Conservation (phyloP, 2,329 filamentous ascomycete genomes). For the Coccinonectria pachysandricola region DNA sequence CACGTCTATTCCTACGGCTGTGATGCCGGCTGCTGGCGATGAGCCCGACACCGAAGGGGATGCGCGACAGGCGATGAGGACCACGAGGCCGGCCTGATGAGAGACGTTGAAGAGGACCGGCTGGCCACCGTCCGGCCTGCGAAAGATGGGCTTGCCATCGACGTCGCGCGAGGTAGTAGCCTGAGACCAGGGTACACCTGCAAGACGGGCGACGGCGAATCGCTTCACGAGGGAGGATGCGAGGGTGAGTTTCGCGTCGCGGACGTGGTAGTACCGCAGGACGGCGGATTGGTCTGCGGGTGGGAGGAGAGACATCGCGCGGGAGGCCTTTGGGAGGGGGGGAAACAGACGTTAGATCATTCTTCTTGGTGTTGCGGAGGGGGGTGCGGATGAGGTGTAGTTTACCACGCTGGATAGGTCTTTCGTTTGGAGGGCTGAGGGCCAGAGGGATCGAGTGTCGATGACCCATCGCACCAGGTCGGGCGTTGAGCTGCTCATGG, state of each 20-base stretch:
- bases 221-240: slow-evolving; percentile 66
- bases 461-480: slow-evolving; percentile 50
- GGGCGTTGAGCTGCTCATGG: slow-evolving; percentile 14
- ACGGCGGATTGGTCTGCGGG: slow-evolving; percentile 46
- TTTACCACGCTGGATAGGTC: slow-evolving; percentile 37
- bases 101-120: slow-evolving; percentile 62
- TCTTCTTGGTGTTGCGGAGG: too few relatives aligned
- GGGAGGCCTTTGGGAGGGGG: slow-evolving; percentile 34
- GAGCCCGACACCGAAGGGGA: slow-evolving; percentile 18
- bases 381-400: slow-evolving; percentile 1
- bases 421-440: slow-evolving; percentile 36
- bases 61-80: slow-evolving; percentile 40
- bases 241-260: slow-evolving; percentile 66
- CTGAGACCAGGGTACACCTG: slow-evolving; percentile 49
- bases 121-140: slow-evolving; percentile 36
- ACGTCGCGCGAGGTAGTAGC: slow-evolving; percentile 46
- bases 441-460: slow-evolving; percentile 50
- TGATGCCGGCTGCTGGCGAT: too few relatives aligned
- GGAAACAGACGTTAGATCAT: too few relatives aligned
- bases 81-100: slow-evolving; percentile 68
- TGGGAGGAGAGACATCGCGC: slow-evolving; percentile 41
- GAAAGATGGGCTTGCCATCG: slow-evolving; percentile 44
- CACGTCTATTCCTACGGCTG: slow-evolving; percentile 65
- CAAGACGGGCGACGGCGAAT: slow-evolving; percentile 50
- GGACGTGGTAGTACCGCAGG: slow-evolving; percentile 52